A percentile compares a stretch with the other conserved stretches of the same genome.
Evolutionary conservation across 768 basidiomycete species (phyloP).

Genomic region (Tricholoma terreum): DNA sequence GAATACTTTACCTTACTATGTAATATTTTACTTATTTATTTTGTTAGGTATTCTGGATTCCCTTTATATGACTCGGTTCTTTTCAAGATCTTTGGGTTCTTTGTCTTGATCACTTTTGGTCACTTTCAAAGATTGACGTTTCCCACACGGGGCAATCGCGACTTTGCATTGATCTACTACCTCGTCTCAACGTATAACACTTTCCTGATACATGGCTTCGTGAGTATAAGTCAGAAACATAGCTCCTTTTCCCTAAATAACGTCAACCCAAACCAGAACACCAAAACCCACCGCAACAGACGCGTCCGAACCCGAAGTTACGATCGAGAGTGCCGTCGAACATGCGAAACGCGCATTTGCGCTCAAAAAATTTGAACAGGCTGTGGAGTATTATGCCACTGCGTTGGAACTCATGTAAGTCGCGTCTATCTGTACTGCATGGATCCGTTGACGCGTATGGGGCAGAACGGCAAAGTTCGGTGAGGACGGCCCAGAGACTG

Average conservation of each 20-base stretch:
- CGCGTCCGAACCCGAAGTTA: conserved; percentile 25
- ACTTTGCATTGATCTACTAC: background rate
- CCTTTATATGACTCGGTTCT: background rate
- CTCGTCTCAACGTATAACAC: background rate
- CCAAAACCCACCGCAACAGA: conserved; percentile 2
- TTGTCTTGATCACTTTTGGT: conserved; percentile 3
- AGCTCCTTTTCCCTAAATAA: background rate
- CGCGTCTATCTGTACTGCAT: conserved; percentile 22
- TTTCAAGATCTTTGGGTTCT: background rate
- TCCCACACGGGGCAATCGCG: background rate
- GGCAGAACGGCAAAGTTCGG: conserved; percentile 68
- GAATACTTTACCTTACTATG: background rate
- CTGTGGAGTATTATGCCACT: conserved; percentile 78
- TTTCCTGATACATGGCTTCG: background rate
- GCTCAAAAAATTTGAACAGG: conserved; percentile 80
- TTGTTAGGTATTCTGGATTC: background rate
- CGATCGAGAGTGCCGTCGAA: conserved; percentile 61
- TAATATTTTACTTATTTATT: background rate
- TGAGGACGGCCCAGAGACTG: conserved; percentile 80
- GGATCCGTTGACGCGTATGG: conserved; percentile 12
- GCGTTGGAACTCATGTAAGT: conserved; percentile 84
- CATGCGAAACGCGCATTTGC: conserved; percentile 88
- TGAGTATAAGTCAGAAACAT: background rate
- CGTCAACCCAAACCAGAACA: background rate
- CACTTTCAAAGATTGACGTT: background rate